These are phyloP conservation scores for Usnea hakonensis DNA, from an alignment of 495 filamentous ascomycete genomes.

Conservation along the genomic window DNA sequence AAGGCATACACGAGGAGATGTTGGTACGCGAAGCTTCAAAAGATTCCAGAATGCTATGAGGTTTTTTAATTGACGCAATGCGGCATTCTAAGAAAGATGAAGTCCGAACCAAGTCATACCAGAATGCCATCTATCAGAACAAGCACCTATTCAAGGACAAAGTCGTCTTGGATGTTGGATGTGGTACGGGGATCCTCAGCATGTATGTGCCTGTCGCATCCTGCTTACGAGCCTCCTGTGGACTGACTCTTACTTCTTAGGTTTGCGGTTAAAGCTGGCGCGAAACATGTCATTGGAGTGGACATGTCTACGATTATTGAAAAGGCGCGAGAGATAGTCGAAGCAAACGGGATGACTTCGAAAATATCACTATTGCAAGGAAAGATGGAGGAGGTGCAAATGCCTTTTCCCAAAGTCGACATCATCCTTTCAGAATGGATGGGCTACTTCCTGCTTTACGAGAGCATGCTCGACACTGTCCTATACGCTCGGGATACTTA, in stretches of 20 bases:
- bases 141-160: slow-evolving; percentile 95
- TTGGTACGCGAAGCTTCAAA: slow-evolving; percentile 55
- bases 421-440: slow-evolving; percentile 99
- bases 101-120: slow-evolving; percentile 89
- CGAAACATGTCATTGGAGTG: slow-evolving; percentile 89
- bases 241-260: slow-evolving; percentile 37
- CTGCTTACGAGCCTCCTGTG: neutral
- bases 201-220: slow-evolving; percentile 49
- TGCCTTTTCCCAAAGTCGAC: slow-evolving; percentile 86
- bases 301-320: slow-evolving; percentile 96
- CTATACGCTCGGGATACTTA: slow-evolving; percentile 90
- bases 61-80: slow-evolving; percentile 1
- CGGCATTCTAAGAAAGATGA: slow-evolving; percentile 75
- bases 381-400: slow-evolving; percentile 88
- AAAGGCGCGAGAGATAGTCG: slow-evolving; percentile 87
- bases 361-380: slow-evolving; percentile 89
- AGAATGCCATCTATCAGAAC: slow-evolving; percentile 94
- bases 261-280: slow-evolving; percentile 93
- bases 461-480: slow-evolving; percentile 96
- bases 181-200: slow-evolving; percentile 84
- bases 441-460: slow-evolving; percentile 97
- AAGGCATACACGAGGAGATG: slow-evolving; percentile 98
- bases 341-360: slow-evolving; percentile 70
- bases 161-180: slow-evolving; percentile 94
- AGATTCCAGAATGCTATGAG: neutral